These are phyloP conservation scores for Chlamydomonas reinhardtii DNA, from an alignment of 163 green algal genomes.

Conservation along the genomic window DNA sequence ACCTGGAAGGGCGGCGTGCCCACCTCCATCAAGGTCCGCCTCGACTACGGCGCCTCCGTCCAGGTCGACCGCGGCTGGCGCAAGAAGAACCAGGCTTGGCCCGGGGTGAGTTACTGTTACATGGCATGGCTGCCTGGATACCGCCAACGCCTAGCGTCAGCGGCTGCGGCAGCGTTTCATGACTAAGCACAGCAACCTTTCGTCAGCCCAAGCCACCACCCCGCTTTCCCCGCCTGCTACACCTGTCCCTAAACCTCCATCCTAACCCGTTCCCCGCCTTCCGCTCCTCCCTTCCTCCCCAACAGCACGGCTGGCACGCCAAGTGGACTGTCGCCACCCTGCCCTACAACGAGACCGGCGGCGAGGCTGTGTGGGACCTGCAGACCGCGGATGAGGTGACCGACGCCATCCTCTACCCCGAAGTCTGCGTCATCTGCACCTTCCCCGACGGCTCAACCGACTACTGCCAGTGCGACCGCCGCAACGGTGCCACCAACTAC, in stretches of 20 bases:
- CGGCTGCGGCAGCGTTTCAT: neutral
- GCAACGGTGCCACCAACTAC: neutral
- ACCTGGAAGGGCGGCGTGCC: constrained; percentile 30
- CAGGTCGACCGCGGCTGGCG: constrained; percentile 49
- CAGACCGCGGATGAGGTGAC: constrained; percentile 15
- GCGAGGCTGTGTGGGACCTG: constrained; percentile 15
- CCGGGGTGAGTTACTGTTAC: constrained; percentile 49
- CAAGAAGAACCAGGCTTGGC: constrained; percentile 62
- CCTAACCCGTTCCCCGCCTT: too few relatives aligned
- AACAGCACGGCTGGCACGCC: constrained; percentile 40
- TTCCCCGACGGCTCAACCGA: constrained; percentile 16
- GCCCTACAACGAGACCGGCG: neutral
- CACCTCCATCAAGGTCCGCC: constrained; percentile 9
- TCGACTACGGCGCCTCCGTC: constrained; percentile 40
- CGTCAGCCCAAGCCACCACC: too few relatives aligned
- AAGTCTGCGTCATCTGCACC: constrained; percentile 22
- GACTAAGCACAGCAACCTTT: too few relatives aligned
- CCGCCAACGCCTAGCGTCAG: too few relatives aligned
- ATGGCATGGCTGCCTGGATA: too few relatives aligned
- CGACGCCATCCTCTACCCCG: constrained; percentile 33
- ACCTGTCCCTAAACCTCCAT: too few relatives aligned
- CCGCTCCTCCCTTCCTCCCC: neutral
- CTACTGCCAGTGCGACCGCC: constrained; percentile 47
- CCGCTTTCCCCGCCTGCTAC: too few relatives aligned
- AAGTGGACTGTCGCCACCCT: neutral